A percentile compares a stretch with the other conserved stretches of the same genome.
These are phyloP conservation scores for Fusarium buharicum DNA, from an alignment of 2,329 filamentous ascomycete species.

Conservation along the genomic window DNA sequence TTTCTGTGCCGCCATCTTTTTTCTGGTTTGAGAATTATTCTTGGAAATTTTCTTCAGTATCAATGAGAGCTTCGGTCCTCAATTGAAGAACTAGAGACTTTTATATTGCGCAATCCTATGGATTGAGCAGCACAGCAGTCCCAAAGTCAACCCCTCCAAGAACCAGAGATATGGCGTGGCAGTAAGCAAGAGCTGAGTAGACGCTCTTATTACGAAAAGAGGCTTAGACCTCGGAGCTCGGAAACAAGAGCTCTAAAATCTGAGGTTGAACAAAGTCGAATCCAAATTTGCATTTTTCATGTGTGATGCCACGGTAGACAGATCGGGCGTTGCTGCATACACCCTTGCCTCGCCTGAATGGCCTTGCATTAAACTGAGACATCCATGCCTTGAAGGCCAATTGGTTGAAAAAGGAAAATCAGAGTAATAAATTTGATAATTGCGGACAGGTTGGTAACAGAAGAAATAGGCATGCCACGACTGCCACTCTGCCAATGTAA, in stretches of 20 bases:
- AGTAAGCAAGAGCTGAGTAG: neutral
- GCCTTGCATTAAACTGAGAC: conserved; percentile 22
- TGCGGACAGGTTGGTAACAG: too few relatives aligned
- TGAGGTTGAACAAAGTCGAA: conserved; percentile 6
- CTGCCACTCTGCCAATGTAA: too few relatives aligned
- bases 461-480: too few relatives aligned
- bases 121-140: neutral
- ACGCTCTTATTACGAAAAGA: neutral
- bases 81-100: neutral
- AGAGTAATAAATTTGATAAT: too few relatives aligned
- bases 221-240: neutral
- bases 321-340: conserved; percentile 24
- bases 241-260: neutral
- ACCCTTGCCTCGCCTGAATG: conserved; percentile 26
- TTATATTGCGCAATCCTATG: conserved; percentile 4
- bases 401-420: neutral
- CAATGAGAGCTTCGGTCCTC: neutral
- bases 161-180: neutral
- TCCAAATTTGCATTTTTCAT: neutral
- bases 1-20: conserved; percentile 28
- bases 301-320: conserved; percentile 22
- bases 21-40: neutral
- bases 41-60: neutral
- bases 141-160: neutral
- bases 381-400: conserved; percentile 1